Conservation (phyloP, 1,284 basidiomycete species). For the Thecaphora frezii region DNA sequence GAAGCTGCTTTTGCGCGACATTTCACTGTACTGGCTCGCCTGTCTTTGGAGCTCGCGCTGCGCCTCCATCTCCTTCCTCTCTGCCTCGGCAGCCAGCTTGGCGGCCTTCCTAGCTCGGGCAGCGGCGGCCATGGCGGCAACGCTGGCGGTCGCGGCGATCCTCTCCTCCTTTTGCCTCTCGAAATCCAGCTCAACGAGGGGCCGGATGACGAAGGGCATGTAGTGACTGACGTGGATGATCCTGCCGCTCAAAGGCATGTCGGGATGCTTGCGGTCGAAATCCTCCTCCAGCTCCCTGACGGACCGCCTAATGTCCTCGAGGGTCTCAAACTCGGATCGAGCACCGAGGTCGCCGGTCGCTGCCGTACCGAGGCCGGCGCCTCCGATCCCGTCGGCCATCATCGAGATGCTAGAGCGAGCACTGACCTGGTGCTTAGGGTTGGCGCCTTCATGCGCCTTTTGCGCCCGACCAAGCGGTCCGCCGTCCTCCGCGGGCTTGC, state of each 20-base stretch:
- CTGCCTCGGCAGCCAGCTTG: conserved; percentile 33
- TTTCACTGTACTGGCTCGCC: conserved; percentile 14
- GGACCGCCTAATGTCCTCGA: conserved; percentile 39
- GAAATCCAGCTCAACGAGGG: conserved; percentile 48
- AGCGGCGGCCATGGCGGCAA: conserved; percentile 50
- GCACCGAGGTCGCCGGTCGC: conserved; percentile 51
- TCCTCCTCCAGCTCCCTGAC: conserved; percentile 50
- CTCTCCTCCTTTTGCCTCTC: conserved; percentile 45
- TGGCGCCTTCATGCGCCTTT: no score
- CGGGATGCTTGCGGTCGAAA: conserved; percentile 47
- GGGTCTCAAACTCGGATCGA: conserved; percentile 41
- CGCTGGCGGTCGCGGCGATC: conserved; percentile 45
- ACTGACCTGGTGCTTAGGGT: no score
- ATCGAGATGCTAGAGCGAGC: conserved; percentile 21
- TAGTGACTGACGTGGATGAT: conserved; percentile 57
- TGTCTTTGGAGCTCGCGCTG: conserved; percentile 31
- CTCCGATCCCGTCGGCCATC: conserved; percentile 52
- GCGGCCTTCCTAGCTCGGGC: conserved; percentile 50
- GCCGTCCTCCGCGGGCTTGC: no score
- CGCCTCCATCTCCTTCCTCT: conserved; percentile 34
- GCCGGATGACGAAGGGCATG: conserved; percentile 55
- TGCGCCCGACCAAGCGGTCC: no score
- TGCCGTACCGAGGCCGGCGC: conserved; percentile 44
- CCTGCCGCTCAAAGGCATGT: conserved; percentile 47
- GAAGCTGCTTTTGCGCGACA: conserved; percentile 39